phyloP scores from a whole-genome alignment of 2,329 filamentous ascomycete species.

The Cucurbitaria berberidis region DNA sequence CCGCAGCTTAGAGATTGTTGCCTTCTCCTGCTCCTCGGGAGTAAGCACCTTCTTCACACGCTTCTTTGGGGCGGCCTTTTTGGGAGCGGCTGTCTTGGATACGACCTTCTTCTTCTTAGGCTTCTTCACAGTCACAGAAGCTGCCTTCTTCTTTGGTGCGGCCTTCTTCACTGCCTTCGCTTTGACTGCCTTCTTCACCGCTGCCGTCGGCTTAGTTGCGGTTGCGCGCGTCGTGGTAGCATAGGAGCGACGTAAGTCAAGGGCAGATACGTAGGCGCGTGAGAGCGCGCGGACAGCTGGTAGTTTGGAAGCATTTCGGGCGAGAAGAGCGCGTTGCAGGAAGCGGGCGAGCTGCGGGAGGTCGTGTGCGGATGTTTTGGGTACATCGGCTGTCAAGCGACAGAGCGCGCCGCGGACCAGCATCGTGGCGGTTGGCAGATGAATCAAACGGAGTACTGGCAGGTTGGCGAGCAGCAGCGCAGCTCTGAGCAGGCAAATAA shows the following conservation, averaged over 20 bases:
- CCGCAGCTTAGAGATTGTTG: constrained; percentile 41
- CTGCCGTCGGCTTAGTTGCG: constrained; percentile 40
- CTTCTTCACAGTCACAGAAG: constrained; percentile 2
- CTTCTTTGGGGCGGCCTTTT: constrained; percentile 31
- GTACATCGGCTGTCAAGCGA: constrained; percentile 43
- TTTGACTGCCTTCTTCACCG: constrained; percentile 41
- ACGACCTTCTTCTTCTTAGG: constrained; percentile 25
- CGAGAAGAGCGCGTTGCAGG: constrained; percentile 30
- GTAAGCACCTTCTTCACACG: constrained; percentile 35
- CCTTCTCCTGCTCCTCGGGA: constrained; percentile 37
- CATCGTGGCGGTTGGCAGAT: constrained; percentile 30
- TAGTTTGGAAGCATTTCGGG: constrained; percentile 29
- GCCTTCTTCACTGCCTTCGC: constrained; percentile 25
- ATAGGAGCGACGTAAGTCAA: constrained; percentile 39
- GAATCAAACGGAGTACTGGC: constrained; percentile 12
- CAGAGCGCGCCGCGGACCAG: constrained; percentile 45
- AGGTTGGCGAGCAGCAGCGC: constrained; percentile 14
- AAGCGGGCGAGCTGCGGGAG: constrained; percentile 43
- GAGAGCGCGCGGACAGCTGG: constrained; percentile 28
- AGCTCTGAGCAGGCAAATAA: constrained; percentile 29
- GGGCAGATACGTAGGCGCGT: constrained; percentile 29
- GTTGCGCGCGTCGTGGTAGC: constrained; percentile 40
- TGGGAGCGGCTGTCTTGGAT: constrained; percentile 27
- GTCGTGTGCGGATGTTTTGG: constrained; percentile 45
- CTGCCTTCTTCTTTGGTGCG: constrained; percentile 21